phyloP scores from a whole-genome alignment of 192 early-diverging fungal species.

The Jimgerdemannia lactiflua region DNA sequence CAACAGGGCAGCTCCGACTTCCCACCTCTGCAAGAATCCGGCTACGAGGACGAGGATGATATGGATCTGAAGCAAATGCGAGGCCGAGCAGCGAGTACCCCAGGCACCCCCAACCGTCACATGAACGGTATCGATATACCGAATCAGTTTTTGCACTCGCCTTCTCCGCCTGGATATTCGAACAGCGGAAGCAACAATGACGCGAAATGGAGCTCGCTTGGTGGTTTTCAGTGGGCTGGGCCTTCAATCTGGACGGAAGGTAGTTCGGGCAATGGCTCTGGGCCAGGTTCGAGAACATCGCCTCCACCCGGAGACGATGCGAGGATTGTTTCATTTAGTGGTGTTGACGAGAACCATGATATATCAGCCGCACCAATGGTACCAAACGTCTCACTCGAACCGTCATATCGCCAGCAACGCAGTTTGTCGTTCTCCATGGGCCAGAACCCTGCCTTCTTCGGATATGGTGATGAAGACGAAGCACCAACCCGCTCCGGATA shows the following conservation, averaged over 20 bases:
- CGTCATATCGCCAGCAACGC: slow-evolving; percentile 52
- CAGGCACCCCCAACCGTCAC: neutral
- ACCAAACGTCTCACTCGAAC: slow-evolving; percentile 38
- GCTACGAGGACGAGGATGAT: neutral
- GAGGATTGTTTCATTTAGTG: neutral
- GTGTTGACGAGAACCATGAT: slow-evolving; percentile 6
- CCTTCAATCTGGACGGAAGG: slow-evolving; percentile 39
- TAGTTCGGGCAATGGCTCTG: slow-evolving; percentile 16
- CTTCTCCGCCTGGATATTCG: neutral
- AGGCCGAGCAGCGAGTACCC: neutral
- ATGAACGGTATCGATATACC: neutral
- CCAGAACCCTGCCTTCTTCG: slow-evolving; percentile 43
- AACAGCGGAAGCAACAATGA: slow-evolving; percentile 8
- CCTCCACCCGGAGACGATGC: slow-evolving; percentile 9
- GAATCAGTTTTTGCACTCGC: neutral
- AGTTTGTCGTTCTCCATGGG: slow-evolving; percentile 64
- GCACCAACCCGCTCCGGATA: slow-evolving; percentile 18
- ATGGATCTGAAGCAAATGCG: neutral
- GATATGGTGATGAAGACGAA: slow-evolving; percentile 41
- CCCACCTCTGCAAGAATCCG: neutral
- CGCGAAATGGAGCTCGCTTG: slow-evolving; percentile 47
- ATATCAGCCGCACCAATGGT: slow-evolving; percentile 39
- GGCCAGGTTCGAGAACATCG: slow-evolving; percentile 15
- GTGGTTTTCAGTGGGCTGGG: slow-evolving; percentile 47
- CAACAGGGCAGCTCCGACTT: neutral